Evolutionary conservation across 331 rosid genomes (phyloP).

Genomic region (Malus hybrid): DNA sequence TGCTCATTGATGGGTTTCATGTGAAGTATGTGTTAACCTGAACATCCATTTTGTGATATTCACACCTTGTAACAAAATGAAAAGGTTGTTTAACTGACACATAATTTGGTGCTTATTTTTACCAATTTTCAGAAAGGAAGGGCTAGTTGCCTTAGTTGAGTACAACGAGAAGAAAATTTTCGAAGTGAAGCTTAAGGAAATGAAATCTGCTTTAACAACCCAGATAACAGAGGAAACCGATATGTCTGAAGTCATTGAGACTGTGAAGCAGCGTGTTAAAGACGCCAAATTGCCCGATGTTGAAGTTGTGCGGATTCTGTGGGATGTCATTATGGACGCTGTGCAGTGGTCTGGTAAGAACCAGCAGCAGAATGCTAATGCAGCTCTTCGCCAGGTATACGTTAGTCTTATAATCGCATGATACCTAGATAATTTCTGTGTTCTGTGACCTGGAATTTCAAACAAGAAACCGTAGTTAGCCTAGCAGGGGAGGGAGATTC

Average conservation of each 20-base stretch:
- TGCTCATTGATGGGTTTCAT: background rate
- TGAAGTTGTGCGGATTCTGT: conserved; percentile 72
- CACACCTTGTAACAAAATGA: background rate
- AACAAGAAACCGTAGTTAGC: too few relatives aligned
- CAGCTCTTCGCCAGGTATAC: conserved; percentile 95
- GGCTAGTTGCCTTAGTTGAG: conserved; percentile 79
- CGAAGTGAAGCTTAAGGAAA: conserved; percentile 91
- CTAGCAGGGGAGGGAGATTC: too few relatives aligned
- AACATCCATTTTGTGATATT: background rate
- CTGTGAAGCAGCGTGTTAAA: conserved; percentile 81
- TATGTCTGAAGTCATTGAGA: conserved; percentile 91
- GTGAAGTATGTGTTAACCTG: background rate
- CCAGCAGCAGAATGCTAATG: conserved; percentile 98
- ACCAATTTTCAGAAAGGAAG: conserved; percentile 73
- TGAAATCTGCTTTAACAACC: conserved; percentile 91
- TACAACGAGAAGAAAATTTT: conserved; percentile 94
- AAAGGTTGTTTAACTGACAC: background rate
- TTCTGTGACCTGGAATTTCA: background rate
- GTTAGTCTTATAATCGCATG: background rate
- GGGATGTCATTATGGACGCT: conserved; percentile 99
- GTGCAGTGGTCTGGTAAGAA: conserved; percentile 99
- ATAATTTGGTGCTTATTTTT: background rate
- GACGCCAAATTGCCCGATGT: conserved; percentile 91
- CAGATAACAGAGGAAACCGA: conserved; percentile 93
- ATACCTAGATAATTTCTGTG: background rate